These are phyloP conservation scores for Crithidia bombi DNA, from an alignment of 208 protist species.

Conservation along the genomic window DNA sequence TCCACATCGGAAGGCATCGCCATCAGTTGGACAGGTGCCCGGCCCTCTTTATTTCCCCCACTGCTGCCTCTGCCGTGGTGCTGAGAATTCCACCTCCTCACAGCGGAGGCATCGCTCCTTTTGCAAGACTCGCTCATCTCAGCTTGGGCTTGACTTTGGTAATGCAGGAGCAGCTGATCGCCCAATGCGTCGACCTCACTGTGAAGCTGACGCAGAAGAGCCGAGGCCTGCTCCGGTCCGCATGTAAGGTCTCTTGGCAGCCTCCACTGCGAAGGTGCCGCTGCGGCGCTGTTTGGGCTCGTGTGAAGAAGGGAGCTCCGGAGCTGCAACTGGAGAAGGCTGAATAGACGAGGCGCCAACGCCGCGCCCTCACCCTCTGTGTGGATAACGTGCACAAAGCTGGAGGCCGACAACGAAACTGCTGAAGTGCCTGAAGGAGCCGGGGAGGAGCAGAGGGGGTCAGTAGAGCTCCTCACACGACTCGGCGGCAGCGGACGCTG, in stretches of 20 bases:
- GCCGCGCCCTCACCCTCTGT: not conserved
- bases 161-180: conserved; percentile 15
- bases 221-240: not conserved
- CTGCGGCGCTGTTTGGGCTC: not conserved
- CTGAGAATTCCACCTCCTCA: too few relatives aligned
- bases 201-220: not conserved
- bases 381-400: not conserved
- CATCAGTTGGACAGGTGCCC: conserved; percentile 15
- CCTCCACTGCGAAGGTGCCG: not conserved
- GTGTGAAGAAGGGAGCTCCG: not conserved
- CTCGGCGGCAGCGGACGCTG: not conserved
- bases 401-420: not conserved
- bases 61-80: not conserved
- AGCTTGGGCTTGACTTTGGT: not conserved
- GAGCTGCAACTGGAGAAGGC: conserved; percentile 28
- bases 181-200: conserved; percentile 12
- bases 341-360: conserved; percentile 10
- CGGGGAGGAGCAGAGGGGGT: not conserved
- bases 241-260: not conserved
- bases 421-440: not conserved
- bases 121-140: accelerated
- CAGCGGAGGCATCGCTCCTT: too few relatives aligned
- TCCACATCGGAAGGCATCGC: conserved; percentile 12
- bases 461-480: not conserved
- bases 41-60: not conserved